These are phyloP conservation scores for Collariella sp. DNA, from an alignment of 495 filamentous ascomycete species.

Conservation along the genomic window DNA sequence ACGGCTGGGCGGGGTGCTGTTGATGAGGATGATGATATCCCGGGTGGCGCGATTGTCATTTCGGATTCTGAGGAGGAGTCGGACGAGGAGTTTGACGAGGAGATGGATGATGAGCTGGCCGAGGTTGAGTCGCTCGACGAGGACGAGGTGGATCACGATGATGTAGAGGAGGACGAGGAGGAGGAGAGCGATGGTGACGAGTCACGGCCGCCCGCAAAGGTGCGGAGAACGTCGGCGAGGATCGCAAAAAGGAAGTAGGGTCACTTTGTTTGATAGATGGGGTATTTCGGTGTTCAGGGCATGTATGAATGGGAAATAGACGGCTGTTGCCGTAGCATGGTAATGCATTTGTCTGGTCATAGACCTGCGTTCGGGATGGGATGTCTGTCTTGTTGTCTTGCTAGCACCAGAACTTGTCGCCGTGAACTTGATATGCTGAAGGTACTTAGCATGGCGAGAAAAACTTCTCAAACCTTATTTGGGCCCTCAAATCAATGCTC, in stretches of 20 bases:
- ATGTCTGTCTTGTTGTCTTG: too few species aligned
- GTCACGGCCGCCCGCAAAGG: constrained; percentile 27
- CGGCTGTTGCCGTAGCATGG: not conserved
- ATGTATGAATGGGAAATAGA: not conserved
- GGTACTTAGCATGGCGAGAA: too few species aligned
- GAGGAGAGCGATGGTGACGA: constrained; percentile 28
- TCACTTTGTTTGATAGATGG: not conserved
- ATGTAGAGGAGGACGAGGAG: constrained; percentile 33
- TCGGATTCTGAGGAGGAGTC: constrained; percentile 28
- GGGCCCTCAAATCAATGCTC: too few species aligned
- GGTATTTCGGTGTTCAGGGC: not conserved
- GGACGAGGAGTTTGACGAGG: constrained; percentile 26
- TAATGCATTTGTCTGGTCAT: not conserved
- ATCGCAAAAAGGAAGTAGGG: constrained; percentile 24
- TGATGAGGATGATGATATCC: constrained; percentile 26
- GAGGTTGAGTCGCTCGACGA: constrained; percentile 30
- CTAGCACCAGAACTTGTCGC: too few species aligned
- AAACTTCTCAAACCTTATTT: too few species aligned
- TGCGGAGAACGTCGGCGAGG: constrained; percentile 24
- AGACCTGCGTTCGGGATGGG: not conserved
- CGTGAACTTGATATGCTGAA: too few species aligned
- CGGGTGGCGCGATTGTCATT: constrained; percentile 12
- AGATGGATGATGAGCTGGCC: constrained; percentile 24
- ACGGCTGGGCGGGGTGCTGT: constrained; percentile 21
- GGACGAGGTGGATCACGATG: constrained; percentile 34